Percentiles rank a stretch among this genome's conserved stretches.
phyloP scores from a whole-genome alignment of 2,329 filamentous ascomycete species.

The Colletotrichum sojae region DNA sequence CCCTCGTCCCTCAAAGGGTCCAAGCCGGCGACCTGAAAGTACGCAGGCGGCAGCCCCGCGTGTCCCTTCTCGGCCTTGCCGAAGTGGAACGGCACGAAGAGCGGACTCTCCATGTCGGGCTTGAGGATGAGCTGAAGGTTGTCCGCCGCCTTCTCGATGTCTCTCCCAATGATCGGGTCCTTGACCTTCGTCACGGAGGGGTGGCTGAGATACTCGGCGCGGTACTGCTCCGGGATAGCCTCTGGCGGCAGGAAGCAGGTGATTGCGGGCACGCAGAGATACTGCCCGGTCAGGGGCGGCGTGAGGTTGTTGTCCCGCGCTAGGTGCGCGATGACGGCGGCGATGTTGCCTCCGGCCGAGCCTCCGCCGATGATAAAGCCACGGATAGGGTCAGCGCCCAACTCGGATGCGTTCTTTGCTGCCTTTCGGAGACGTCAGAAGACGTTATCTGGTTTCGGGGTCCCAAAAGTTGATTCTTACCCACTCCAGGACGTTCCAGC shows the following conservation, averaged over 20 bases:
- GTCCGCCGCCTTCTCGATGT: not conserved
- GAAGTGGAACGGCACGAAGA: conserved; percentile 31
- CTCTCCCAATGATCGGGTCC: conserved; percentile 11
- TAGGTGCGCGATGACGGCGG: conserved; percentile 60
- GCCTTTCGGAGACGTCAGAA: not conserved
- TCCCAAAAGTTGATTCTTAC: conserved; percentile 26
- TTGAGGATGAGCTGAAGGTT: not conserved
- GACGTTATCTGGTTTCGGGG: too few species aligned
- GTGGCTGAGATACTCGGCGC: conserved; percentile 33
- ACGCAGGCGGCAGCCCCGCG: conserved; percentile 24
- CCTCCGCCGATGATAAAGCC: conserved; percentile 66
- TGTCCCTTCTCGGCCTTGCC: conserved; percentile 18
- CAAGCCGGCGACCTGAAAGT: conserved; percentile 63
- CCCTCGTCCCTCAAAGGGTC: conserved; percentile 67
- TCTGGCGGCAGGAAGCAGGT: conserved; percentile 25
- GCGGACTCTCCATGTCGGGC: conserved; percentile 35
- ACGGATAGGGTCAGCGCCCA: conserved; percentile 57
- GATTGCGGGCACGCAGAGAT: conserved; percentile 30
- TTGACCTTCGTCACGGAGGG: conserved; percentile 1
- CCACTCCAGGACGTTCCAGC: conserved; percentile 55
- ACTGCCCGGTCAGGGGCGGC: conserved; percentile 58
- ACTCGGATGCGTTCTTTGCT: conserved; percentile 39
- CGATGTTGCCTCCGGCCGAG: conserved; percentile 65
- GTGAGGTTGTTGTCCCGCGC: conserved; percentile 53
- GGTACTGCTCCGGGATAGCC: conserved; percentile 25